A percentile compares a stretch with the other conserved stretches of the same genome.
These are phyloP conservation scores for Paspalum notatum DNA, from an alignment of 176 grass and related monocot species.

Conservation along the genomic window DNA sequence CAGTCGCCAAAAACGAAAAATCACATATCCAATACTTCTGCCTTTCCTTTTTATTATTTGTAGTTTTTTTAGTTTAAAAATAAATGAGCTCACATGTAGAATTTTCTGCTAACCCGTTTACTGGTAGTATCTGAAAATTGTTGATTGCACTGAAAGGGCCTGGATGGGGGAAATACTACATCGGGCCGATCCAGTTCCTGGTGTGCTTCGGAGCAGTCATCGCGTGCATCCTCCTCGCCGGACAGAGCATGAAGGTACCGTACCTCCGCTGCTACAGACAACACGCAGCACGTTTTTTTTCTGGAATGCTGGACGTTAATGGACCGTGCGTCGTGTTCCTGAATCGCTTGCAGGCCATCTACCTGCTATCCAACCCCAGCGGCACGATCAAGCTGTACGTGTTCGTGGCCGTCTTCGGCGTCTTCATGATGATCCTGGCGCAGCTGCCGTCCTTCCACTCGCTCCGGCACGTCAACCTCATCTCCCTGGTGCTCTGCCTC, in stretches of 20 bases:
- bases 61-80: too few species aligned
- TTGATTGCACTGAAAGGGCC: conserved; percentile 31
- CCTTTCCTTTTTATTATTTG: too few species aligned
- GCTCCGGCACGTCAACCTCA: conserved; percentile 80
- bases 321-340: background rate
- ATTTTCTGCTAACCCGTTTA: background rate
- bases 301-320: too few species aligned
- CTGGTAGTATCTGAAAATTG: background rate
- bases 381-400: conserved; percentile 79
- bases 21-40: too few species aligned
- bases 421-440: conserved; percentile 63
- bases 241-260: conserved; percentile 87
- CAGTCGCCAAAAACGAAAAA: background rate
- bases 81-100: background rate
- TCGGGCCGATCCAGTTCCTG: conserved; percentile 83
- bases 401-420: conserved; percentile 82
- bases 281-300: background rate
- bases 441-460: conserved; percentile 95
- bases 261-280: too few species aligned
- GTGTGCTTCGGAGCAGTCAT: conserved; percentile 89
- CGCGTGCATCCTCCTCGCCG: conserved; percentile 65
- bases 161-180: conserved; percentile 75
- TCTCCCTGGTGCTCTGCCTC: conserved; percentile 71
- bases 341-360: conserved; percentile 62
- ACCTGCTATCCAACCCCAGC: conserved; percentile 63